Conservation (phyloP, 768 basidiomycete species). For the Lentinula boryana region DNA sequence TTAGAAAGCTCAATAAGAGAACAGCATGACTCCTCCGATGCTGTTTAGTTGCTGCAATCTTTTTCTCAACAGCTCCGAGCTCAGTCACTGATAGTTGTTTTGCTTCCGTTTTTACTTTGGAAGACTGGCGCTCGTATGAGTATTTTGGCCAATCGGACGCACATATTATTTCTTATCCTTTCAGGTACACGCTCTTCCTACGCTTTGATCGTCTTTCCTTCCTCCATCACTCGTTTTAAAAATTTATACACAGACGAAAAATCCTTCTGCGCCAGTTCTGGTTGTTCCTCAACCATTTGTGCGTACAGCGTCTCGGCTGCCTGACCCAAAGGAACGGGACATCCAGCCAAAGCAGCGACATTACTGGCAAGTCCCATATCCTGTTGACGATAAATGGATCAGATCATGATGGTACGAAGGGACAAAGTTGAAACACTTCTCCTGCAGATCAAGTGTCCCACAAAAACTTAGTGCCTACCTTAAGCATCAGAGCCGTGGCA, state of each 20-base stretch:
- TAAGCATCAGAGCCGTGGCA: constrained; percentile 77
- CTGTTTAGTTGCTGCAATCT: not conserved
- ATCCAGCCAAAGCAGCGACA: constrained; percentile 44
- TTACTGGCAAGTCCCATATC: constrained; percentile 80
- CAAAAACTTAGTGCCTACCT: constrained; percentile 35
- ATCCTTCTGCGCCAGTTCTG: constrained; percentile 63
- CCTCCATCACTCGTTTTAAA: constrained; percentile 27
- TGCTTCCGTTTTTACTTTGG: constrained; percentile 3
- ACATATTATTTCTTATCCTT: not conserved
- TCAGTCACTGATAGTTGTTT: not conserved
- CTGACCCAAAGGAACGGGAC: constrained; percentile 59
- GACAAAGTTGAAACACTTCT: not conserved
- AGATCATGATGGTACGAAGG: constrained; percentile 1
- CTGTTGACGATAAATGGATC: constrained; percentile 28
- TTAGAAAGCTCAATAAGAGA: not conserved
- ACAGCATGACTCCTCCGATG: not conserved
- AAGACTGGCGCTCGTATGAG: constrained; percentile 1
- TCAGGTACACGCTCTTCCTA: not conserved
- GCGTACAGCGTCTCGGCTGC: constrained; percentile 61
- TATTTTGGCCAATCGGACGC: not conserved
- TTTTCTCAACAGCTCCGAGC: not conserved
- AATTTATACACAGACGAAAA: constrained; percentile 79
- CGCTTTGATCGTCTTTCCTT: not conserved
- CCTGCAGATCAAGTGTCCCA: not conserved
- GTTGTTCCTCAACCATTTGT: constrained; percentile 42